Conservation (phyloP, 2,329 filamentous ascomycete species). For the Aulographum hederae region DNA sequence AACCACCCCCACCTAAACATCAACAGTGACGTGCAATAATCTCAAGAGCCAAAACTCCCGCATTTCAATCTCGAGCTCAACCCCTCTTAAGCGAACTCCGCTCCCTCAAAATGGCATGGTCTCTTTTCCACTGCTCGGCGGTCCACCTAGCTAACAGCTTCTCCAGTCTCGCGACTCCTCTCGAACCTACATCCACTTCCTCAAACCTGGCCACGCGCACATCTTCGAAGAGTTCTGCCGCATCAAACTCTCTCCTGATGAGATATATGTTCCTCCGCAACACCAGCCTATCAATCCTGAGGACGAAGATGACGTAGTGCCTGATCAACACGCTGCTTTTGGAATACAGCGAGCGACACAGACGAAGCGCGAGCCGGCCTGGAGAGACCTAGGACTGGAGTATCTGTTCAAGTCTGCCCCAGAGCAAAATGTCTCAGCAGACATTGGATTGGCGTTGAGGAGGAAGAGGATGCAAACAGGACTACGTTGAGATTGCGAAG, state of each 20-base stretch:
- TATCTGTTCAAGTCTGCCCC: slow-evolving; percentile 51
- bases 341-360: slow-evolving; percentile 70
- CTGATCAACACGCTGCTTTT: slow-evolving; percentile 75
- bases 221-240: slow-evolving; percentile 46
- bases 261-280: slow-evolving; percentile 64
- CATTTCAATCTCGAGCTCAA: too few species aligned
- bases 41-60: too few species aligned
- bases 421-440: too few species aligned
- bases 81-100: too few species aligned
- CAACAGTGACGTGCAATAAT: too few species aligned
- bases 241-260: slow-evolving; percentile 34
- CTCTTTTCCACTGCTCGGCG: too few species aligned
- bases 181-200: slow-evolving; percentile 62
- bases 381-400: slow-evolving; percentile 61
- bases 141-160: too few species aligned
- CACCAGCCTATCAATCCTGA: slow-evolving; percentile 73
- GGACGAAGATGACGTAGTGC: slow-evolving; percentile 76
- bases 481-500: too few species aligned
- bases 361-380: slow-evolving; percentile 49
- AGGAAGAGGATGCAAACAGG: too few species aligned
- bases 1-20: too few species aligned
- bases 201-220: slow-evolving; percentile 52
- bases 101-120: too few species aligned
- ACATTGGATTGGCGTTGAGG: too few species aligned
- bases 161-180: slow-evolving; percentile 48